Conservation (phyloP, 1,284 basidiomycete genomes). For the Xerocomus nothofagi region DNA sequence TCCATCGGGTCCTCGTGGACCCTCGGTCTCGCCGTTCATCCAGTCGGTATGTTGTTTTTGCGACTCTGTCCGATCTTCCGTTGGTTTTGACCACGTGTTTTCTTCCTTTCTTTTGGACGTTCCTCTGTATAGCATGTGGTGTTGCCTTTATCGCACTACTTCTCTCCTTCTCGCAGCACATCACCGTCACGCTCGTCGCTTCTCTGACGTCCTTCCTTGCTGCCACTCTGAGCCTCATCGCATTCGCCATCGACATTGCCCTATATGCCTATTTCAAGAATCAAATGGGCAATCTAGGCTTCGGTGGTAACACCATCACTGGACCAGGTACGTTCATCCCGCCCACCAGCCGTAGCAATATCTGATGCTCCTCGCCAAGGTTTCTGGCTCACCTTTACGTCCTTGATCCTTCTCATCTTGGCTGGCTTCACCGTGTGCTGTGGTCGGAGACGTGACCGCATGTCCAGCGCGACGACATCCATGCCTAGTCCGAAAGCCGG, state of each 20-base stretch:
- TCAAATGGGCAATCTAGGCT: slow-evolving; percentile 50
- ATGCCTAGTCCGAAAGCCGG: slow-evolving; percentile 28
- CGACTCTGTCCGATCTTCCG: slow-evolving; percentile 1
- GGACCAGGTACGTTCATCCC: slow-evolving; percentile 50
- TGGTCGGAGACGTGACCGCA: slow-evolving; percentile 55
- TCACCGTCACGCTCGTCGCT: slow-evolving; percentile 56
- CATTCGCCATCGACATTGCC: slow-evolving; percentile 75
- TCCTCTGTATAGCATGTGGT: slow-evolving; percentile 49
- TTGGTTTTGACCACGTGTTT: slow-evolving; percentile 6
- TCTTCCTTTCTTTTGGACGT: neutral
- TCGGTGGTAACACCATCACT: slow-evolving; percentile 47
- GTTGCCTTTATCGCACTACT: slow-evolving; percentile 63
- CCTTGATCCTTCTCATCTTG: slow-evolving; percentile 60
- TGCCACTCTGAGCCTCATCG: slow-evolving; percentile 61
- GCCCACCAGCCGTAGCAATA: neutral
- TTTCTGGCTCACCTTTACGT: slow-evolving; percentile 75
- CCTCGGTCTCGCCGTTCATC: slow-evolving; percentile 69
- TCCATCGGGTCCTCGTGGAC: slow-evolving; percentile 63
- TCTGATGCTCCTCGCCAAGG: slow-evolving; percentile 37
- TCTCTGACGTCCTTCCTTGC: slow-evolving; percentile 67
- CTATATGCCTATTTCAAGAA: slow-evolving; percentile 62
- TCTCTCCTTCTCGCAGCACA: slow-evolving; percentile 61
- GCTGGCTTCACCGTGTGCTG: slow-evolving; percentile 70
- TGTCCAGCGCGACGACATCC: slow-evolving; percentile 38
- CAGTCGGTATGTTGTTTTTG: slow-evolving; percentile 54